A percentile compares a stretch with the other conserved stretches of the same genome.
These are phyloP conservation scores for Hyparrhenia diplandra DNA, from an alignment of 176 grass and related monocot species.

Conservation along the genomic window DNA sequence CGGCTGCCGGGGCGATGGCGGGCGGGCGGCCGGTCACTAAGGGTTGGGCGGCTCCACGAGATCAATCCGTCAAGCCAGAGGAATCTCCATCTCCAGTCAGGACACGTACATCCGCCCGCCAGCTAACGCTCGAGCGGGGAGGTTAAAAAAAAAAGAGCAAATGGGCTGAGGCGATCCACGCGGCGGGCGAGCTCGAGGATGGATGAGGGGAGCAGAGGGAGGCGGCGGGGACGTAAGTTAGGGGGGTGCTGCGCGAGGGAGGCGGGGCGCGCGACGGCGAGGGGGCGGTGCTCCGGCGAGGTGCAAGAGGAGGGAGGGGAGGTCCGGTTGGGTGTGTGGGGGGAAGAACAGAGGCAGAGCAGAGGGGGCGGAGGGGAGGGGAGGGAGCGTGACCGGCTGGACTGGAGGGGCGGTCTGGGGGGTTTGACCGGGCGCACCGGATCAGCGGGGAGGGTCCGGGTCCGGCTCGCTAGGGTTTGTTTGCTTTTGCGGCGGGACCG, in stretches of 20 bases:
- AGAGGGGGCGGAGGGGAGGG: neutral
- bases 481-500: neutral
- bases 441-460: constrained; percentile 21
- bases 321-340: neutral
- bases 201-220: neutral
- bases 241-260: neutral
- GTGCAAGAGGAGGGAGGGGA: neutral
- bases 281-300: constrained; percentile 34
- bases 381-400: constrained; percentile 18
- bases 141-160: neutral
- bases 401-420: neutral
- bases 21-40: neutral
- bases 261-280: neutral
- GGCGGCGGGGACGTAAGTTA: neutral
- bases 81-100: neutral
- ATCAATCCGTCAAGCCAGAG: constrained; percentile 3
- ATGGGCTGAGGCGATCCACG: constrained; percentile 13
- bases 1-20: neutral
- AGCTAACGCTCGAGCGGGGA: neutral
- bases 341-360: no score
- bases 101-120: neutral
- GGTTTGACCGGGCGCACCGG: constrained; percentile 45
- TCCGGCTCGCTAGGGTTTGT: constrained; percentile 56
- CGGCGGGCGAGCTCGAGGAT: neutral
- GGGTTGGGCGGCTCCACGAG: neutral